Evolutionary conservation across 192 early-diverging fungal genomes (phyloP).

Genomic region (Coemansia sp.): DNA sequence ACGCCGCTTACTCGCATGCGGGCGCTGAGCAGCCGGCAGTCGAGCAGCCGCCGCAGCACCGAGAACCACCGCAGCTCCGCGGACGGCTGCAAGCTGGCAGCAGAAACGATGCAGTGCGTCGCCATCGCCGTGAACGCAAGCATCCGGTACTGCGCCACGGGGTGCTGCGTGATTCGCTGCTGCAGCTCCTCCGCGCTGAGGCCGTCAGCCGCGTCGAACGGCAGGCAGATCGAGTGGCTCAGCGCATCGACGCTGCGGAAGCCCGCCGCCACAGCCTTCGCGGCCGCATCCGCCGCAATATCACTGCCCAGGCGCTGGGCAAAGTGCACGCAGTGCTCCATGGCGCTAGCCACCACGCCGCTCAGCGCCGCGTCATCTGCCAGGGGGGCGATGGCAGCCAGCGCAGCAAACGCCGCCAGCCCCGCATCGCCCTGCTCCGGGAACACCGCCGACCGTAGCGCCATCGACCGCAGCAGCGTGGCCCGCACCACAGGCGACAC

Average conservation of each 20-base stretch:
- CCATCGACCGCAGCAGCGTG: conserved; percentile 10
- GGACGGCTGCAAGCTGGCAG: background rate
- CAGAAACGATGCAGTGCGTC: background rate
- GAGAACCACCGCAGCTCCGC: conserved; percentile 26
- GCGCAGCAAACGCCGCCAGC: background rate
- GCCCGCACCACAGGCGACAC: background rate
- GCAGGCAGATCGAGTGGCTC: conserved; percentile 3
- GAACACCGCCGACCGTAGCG: conserved; percentile 3
- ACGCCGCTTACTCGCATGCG: conserved; percentile 16
- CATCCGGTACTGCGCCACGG: conserved; percentile 19
- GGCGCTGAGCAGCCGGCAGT: conserved; percentile 29
- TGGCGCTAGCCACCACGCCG: conserved; percentile 5
- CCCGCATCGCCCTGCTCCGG: background rate
- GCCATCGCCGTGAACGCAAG: conserved; percentile 15
- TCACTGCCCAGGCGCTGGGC: background rate
- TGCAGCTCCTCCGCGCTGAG: conserved; percentile 1
- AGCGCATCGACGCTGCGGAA: conserved; percentile 7
- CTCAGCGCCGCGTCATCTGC: background rate
- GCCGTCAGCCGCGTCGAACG: conserved; percentile 22
- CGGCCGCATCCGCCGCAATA: background rate
- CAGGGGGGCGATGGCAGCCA: background rate
- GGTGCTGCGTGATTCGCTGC: background rate
- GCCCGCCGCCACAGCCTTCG: background rate
- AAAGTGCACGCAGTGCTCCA: conserved; percentile 12
- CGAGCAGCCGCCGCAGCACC: conserved; percentile 20